These are phyloP conservation scores for Syzygium malaccense DNA, from an alignment of 441 rosid species.

Conservation along the genomic window DNA sequence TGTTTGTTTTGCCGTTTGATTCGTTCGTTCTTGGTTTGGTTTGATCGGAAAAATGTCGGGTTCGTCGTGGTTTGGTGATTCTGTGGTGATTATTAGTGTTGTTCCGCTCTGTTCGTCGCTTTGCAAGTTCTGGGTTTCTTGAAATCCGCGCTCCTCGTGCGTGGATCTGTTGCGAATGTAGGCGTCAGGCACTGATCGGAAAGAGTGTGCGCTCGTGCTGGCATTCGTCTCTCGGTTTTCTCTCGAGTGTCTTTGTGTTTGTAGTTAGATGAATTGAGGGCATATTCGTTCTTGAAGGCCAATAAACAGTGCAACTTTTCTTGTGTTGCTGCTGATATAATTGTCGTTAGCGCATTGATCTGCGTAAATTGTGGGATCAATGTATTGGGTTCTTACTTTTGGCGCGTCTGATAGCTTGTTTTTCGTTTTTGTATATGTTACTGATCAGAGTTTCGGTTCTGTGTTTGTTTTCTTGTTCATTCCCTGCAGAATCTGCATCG, in stretches of 20 bases:
- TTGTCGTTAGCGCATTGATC: not conserved
- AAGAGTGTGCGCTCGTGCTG: not conserved
- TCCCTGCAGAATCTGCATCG: constrained; percentile 16
- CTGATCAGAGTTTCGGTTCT: not conserved
- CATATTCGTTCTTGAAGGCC: not conserved
- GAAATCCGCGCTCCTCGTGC: not conserved
- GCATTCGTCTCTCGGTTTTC: not conserved
- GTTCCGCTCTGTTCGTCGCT: not conserved
- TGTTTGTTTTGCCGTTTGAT: too few relatives aligned
- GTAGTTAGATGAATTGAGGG: not conserved
- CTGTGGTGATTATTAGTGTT: not conserved
- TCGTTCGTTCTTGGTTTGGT: not conserved
- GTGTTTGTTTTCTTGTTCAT: not conserved
- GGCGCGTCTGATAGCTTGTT: not conserved
- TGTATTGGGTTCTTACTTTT: not conserved
- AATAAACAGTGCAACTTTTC: not conserved
- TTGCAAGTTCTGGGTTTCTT: not conserved
- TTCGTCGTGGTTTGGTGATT: not conserved
- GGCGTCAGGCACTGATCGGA: not conserved
- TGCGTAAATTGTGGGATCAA: not conserved
- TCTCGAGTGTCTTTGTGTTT: not conserved
- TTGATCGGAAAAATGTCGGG: not conserved
- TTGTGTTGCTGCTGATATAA: not conserved
- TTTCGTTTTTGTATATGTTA: not conserved
- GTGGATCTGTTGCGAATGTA: not conserved